Evolutionary conservation across 805 yeast species (phyloP), one percentile per base, ranked within the genome.

Genomic region (Yamadazyma tumulicola): DNA sequence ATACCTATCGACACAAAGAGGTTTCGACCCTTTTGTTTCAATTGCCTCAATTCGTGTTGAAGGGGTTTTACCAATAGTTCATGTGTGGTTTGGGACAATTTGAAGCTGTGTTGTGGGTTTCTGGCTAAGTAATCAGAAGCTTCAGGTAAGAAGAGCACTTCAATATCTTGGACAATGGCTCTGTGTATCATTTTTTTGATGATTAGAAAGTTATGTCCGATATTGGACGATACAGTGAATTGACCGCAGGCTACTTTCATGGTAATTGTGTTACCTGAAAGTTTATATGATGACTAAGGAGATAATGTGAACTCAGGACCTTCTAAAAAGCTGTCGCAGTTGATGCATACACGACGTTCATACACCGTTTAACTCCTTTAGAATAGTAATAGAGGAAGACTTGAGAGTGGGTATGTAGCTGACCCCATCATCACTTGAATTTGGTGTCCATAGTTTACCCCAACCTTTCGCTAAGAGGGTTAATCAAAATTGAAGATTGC

Each of bases 41-140:
- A 51, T n/a, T n/a, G n/a, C n/a, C n/a, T n/a, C 35, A 86, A 52
- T n/a, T 72, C 73, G 12, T 49, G 43, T 36, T 67, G 77, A 31
- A 81, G 57, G 8, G 63, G 70, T 31, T 51, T 39, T 29, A 69
- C 47, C 45, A 72, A 76, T 31, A 63, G 52, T 1, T 62, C 59
- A 21, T 48, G 52, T n/a, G 62, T 53, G 11, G 37, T 29, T 26
- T 66, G 52, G 0, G 82, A 87, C n/a, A 91, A 60, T 18, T 62
- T 46, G 34, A 69, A 65, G 1, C 94, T 79, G 46, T 86, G 89
- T 1, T 48, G 55, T 1, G 89, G 81, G 50, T 77, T 76, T 34
- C 76, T 67, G 4, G 95, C 81, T 25, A 91, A 70, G 55, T 87
- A 91, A 55, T 91, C 97, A 4, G 93, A 73, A 0, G 97, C 97